These are phyloP conservation scores for Lolium perenne DNA, from an alignment of 176 grass and related monocot species.

Conservation along the genomic window DNA sequence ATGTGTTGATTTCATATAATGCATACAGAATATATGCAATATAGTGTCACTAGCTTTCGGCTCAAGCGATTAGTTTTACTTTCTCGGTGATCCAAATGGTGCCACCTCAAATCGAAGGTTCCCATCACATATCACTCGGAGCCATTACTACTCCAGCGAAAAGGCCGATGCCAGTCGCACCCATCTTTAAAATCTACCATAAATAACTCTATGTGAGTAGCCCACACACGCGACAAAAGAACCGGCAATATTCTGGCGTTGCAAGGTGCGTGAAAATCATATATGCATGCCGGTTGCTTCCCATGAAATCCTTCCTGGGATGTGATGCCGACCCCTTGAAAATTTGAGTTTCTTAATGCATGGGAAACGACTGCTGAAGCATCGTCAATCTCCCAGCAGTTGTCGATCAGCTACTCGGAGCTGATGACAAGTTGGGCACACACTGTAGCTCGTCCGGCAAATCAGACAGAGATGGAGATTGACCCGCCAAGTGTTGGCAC, in stretches of 20 bases:
- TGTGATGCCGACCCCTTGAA: background rate
- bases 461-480: too few relatives aligned
- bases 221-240: background rate
- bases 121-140: constrained; percentile 31
- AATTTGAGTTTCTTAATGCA: background rate
- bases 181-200: background rate
- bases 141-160: background rate
- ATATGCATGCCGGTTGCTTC: constrained; percentile 47
- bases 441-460: too few relatives aligned
- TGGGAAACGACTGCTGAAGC: too few relatives aligned
- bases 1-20: too few relatives aligned
- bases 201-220: background rate
- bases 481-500: too few relatives aligned
- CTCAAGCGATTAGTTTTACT: background rate
- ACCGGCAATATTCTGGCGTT: constrained; percentile 9
- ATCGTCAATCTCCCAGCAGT: too few relatives aligned
- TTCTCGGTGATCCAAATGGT: background rate
- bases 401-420: too few relatives aligned
- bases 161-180: background rate
- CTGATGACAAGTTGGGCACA: too few relatives aligned
- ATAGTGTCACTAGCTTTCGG: background rate
- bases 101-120: constrained; percentile 39
- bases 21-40: too few relatives aligned
- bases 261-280: constrained; percentile 17
- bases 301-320: constrained; percentile 32